Conservation (phyloP, 1,139 yeast genomes). For the Magnusiomyces fungicola region DNA sequence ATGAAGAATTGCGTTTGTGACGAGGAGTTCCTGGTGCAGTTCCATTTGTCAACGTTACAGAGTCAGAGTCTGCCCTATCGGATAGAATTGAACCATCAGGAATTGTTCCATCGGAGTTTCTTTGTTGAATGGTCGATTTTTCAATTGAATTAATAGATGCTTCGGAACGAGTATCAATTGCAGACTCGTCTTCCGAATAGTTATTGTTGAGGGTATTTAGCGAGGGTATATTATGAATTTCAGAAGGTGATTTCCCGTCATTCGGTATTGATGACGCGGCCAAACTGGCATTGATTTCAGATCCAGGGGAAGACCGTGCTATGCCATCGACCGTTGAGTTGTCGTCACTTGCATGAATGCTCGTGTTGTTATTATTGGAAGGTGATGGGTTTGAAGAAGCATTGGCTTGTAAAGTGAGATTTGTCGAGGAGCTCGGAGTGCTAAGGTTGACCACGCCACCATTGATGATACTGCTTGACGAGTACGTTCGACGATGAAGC, state of each 20-base stretch:
- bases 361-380: constrained; percentile 3
- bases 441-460: constrained; percentile 11
- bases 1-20: neutral
- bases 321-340: constrained; percentile 1
- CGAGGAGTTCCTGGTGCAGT: no score
- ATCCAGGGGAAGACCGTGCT: neutral
- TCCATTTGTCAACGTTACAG: no score
- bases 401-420: neutral
- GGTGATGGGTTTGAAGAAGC: neutral
- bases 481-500: constrained; percentile 12
- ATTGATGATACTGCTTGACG: constrained; percentile 11
- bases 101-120: neutral
- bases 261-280: no score
- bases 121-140: no score
- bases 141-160: no score
- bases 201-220: neutral
- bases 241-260: neutral
- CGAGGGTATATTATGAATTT: neutral
- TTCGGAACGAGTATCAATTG: neutral
- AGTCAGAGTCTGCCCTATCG: neutral
- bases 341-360: neutral
- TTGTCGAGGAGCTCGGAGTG: constrained; percentile 3
- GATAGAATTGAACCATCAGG: neutral
- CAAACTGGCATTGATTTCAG: neutral
- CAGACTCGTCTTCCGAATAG: neutral